Base-by-base conservation (phyloP, 305 asterid species). In the Plantago lanceolata region DNA sequence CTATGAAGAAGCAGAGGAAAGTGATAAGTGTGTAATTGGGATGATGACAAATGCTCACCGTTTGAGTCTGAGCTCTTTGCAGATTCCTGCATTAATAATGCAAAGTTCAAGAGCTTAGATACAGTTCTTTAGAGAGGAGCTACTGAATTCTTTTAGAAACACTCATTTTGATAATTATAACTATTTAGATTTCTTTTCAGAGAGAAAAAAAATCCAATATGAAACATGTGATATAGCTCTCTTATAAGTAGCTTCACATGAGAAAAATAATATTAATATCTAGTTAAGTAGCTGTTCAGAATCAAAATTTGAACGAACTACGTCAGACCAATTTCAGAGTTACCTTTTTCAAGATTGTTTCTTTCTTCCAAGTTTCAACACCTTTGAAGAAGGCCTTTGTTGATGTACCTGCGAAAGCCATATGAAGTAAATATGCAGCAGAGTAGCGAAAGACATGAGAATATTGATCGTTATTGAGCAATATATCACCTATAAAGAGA, bases 401-500 rank as follows among this genome's bases (percentile, higher is more conserved):
- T 21, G 89, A 83, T 47, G 89, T 83, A 44, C 68, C 89, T 83
- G 75, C 50, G 74, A 56, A 51, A 58, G 62, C 53, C 66, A 49
- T n/a, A 65, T 43, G 18, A 69, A 14, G 65, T 69, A 61, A 60
- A 59, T 15, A 57, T 2, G 20, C 50, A 16, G 44, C 52, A 52
- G 12, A 37, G 45, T 58, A 57, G 29, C 16, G 18, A 47, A 21
- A 57, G 21, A 15, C 43, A 13, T 29, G 45, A 49, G 18, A 58
- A 65, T 6, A 58, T 19, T 31, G 60, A 68, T 64, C 19, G 68
- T 52, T 71, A 66, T 61, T 33, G 11, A 59, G 52, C 68, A 62
- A 59, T 21, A 57, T 40, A 67, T 71, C 74, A 92, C 98, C 93
- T 44, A 89, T 11, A 74, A 92, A 92, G 78, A 89, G 96, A 75